phyloP scores from a whole-genome alignment of 169 alveolate species.

The Miamiensis avidus region DNA sequence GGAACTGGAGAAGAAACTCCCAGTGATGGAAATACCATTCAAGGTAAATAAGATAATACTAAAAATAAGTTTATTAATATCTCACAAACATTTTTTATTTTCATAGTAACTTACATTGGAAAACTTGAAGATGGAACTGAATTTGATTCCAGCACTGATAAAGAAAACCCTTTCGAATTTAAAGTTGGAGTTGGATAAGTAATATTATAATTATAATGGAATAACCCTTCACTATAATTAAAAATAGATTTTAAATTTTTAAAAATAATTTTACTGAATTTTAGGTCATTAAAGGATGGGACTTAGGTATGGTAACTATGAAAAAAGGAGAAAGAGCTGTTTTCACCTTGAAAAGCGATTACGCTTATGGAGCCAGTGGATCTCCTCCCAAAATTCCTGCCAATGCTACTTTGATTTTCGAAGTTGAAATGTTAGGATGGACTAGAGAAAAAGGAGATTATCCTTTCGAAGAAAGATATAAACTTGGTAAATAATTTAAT shows the following conservation, averaged over 20 bases:
- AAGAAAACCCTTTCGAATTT: constrained; percentile 71
- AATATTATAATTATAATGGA: background rate
- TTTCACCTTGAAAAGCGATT: constrained; percentile 62
- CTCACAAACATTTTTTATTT: constrained; percentile 4
- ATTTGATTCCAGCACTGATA: constrained; percentile 71
- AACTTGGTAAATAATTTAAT: constrained; percentile 64
- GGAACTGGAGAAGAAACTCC: constrained; percentile 71
- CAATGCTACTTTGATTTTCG: constrained; percentile 76
- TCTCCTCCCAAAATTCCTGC: constrained; percentile 84
- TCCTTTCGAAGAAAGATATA: constrained; percentile 63
- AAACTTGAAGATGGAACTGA: constrained; percentile 74
- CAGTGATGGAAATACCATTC: constrained; percentile 37
- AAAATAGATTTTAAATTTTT: no score
- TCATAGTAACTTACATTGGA: constrained; percentile 78
- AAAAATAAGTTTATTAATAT: background rate
- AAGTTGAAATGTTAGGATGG: constrained; percentile 75
- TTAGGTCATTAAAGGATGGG: constrained; percentile 85
- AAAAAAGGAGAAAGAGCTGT: constrained; percentile 78
- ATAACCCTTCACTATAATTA: no score
- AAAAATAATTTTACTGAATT: constrained; percentile 38
- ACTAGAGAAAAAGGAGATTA: constrained; percentile 72
- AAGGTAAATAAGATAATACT: background rate
- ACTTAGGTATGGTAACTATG: constrained; percentile 71
- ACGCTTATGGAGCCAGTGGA: constrained; percentile 87
- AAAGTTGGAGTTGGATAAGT: constrained; percentile 67